Evolutionary conservation across 176 grass and related monocot genomes (phyloP), one percentile per base, ranked within the genome.

Genomic region (Bothriochloa decipiens): DNA sequence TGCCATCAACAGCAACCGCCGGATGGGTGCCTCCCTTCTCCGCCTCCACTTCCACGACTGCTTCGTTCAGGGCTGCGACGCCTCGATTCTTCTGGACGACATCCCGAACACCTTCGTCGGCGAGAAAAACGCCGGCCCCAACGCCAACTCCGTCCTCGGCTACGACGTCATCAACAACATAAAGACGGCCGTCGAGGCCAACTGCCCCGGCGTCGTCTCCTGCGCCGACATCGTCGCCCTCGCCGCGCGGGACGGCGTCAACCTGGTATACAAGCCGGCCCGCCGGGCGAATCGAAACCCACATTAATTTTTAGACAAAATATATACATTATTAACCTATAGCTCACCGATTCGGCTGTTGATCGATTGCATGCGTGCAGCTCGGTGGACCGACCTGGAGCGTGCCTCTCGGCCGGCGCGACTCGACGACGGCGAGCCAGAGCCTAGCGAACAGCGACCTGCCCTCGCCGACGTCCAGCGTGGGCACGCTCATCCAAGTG

Each of bases 151-250:
- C 22, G 55, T 58, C 55, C 55, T 58, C 22, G 55, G 55, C 55
- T 58, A 58, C 55, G 55, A 58, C 22, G 55, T 58, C 55, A 58
- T 58, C 55, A 58, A 58, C 55, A 58, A 23, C 0, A 58, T 65
- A 0, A 65, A 65, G 63, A 32, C 27, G 3, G 12, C 11, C 27
- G 63, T 65, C 63, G 62, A 65, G 62, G 7, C 53, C 53, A n/a
- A 22, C 41, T 97, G 95, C 90, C 78, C 46, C 7, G 78, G 79
- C 32, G 89, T 91, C 4, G 95, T 97, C 12, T 94, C 95, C 22
- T 94, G 95, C 73, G 92, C 95, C 37, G 95, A 97, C 72, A 94
- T 97, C 81, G 47, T 84, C 83, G 92, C 92, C 17, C 92, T 97
- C 13, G 92, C 95, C 17, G 95, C 92, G 5, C 81, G 95, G 0